Conservation (phyloP, 1,284 basidiomycete species). For the Inonotus hispidus region DNA sequence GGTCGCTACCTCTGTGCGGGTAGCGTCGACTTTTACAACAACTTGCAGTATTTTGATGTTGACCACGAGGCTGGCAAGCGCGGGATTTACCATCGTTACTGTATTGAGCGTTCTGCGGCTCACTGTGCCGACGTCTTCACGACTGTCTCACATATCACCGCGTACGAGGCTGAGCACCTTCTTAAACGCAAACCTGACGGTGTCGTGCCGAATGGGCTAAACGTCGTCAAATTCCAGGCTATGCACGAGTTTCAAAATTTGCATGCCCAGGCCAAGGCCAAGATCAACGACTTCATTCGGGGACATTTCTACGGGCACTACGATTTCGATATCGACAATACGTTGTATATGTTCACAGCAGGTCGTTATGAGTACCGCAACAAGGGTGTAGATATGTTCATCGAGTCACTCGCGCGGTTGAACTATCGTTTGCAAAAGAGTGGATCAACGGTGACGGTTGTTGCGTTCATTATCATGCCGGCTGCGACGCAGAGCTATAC, state of each 20-base stretch:
- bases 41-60: constrained; percentile 98
- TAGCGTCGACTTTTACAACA: constrained; percentile 98
- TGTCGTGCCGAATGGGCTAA: constrained; percentile 96
- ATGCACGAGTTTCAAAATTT: constrained; percentile 98
- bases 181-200: constrained; percentile 98
- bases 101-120: constrained; percentile 90
- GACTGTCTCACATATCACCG: constrained; percentile 96
- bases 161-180: constrained; percentile 93
- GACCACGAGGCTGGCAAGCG: constrained; percentile 99
- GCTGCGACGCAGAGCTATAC: constrained; percentile 95
- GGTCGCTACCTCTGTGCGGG: constrained; percentile 98
- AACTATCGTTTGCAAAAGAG: constrained; percentile 86
- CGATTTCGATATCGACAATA: constrained; percentile 94
- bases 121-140: constrained; percentile 98
- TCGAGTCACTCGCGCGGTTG: constrained; percentile 90
- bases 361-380: constrained; percentile 98
- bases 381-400: constrained; percentile 99
- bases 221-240: constrained; percentile 94
- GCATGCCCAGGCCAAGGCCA: constrained; percentile 87
- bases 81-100: constrained; percentile 90
- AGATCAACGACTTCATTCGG: constrained; percentile 96
- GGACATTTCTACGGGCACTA: constrained; percentile 99
- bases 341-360: constrained; percentile 97
- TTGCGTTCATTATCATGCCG: constrained; percentile 99
- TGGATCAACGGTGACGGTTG: constrained; percentile 78